A percentile compares a stretch with the other conserved stretches of the same genome.
phyloP scores from a whole-genome alignment of 2,329 filamentous ascomycete species.

The Colletotrichum tabaci region DNA sequence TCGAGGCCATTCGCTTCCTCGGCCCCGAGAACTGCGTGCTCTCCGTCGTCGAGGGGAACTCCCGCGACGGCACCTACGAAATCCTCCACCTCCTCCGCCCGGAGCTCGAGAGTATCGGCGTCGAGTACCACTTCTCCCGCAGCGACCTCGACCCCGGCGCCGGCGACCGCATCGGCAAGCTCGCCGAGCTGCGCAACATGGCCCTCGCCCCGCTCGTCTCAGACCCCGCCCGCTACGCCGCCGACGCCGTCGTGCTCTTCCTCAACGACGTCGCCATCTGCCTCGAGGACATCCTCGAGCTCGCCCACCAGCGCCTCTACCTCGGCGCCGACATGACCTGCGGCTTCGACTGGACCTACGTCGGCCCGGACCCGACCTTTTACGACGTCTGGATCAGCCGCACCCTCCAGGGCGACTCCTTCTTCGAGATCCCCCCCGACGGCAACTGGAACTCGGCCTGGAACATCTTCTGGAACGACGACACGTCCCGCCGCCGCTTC shows the following conservation, averaged over 20 bases:
- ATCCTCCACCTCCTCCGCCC: conserved; percentile 60
- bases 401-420: conserved; percentile 66
- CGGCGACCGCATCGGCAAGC: conserved; percentile 60
- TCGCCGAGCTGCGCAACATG: conserved; percentile 67
- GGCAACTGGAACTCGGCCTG: conserved; percentile 64
- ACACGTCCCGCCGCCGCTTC: conserved; percentile 52
- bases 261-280: conserved; percentile 69
- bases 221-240: conserved; percentile 36
- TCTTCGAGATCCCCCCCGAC: conserved; percentile 67
- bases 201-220: conserved; percentile 63
- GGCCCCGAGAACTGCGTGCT: conserved; percentile 66
- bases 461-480: conserved; percentile 69
- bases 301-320: conserved; percentile 59
- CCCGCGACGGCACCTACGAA: conserved; percentile 67
- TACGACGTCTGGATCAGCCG: conserved; percentile 71
- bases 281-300: conserved; percentile 66
- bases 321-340: conserved; percentile 71
- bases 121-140: conserved; percentile 58
- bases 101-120: conserved; percentile 55
- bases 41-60: conserved; percentile 70
- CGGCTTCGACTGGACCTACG: conserved; percentile 71
- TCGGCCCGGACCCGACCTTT: conserved; percentile 62
- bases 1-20: conserved; percentile 65
- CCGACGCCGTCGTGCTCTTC: conserved; percentile 63
- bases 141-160: conserved; percentile 60